Base-by-base conservation (phyloP, 2,329 filamentous ascomycete genomes). In the Beauveria varroae region DNA sequence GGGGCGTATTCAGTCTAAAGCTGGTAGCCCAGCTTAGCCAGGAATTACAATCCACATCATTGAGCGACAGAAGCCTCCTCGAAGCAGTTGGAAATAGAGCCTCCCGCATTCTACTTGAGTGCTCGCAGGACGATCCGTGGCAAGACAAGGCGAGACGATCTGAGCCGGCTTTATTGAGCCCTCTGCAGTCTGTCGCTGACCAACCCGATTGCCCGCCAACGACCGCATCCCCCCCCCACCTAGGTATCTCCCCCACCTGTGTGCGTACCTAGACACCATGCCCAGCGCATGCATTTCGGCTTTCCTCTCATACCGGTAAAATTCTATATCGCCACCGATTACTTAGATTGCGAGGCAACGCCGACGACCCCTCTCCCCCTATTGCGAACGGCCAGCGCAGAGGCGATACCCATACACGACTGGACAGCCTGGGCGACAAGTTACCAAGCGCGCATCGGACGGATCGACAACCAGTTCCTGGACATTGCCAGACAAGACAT, bases 401-500 rank as follows among this genome's bases (percentile, higher is more conserved):
- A 30, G 26, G 24, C 18, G 16, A n/a, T n/a, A 28, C n/a, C 12
- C 53, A 10, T n/a, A 41, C n/a, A 4, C 40, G 5, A 43, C 40
- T 16, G 10, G 10, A 43, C 24, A n/a, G 30, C 7, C 26, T 41
- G 14, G 34, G 34, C 53, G 24, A 30, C 53, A 20, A 34, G 41
- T 16, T 20, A 18, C 18, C 37, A 24, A 46, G 26, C 53, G 16
- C 8, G 16, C 24, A 44, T 10, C 18, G 24, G 24, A 55, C 52
- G 22, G 18, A 22, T 28, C 8, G 22, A 34, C 30, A 12, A 16
- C 16, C 10, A 24, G 50, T 26, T n/a, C 7, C 22, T 14, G 51
- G 26, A 43, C 16, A 34, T 26, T 40, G 37, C 24, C 20, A 46
- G 20, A 37, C 5, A 3, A 22, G 34, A 50, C 37, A 71, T 70